These are phyloP conservation scores for Phytophthora europaea DNA, from an alignment of 352 stramenopile species.

Conservation along the genomic window DNA sequence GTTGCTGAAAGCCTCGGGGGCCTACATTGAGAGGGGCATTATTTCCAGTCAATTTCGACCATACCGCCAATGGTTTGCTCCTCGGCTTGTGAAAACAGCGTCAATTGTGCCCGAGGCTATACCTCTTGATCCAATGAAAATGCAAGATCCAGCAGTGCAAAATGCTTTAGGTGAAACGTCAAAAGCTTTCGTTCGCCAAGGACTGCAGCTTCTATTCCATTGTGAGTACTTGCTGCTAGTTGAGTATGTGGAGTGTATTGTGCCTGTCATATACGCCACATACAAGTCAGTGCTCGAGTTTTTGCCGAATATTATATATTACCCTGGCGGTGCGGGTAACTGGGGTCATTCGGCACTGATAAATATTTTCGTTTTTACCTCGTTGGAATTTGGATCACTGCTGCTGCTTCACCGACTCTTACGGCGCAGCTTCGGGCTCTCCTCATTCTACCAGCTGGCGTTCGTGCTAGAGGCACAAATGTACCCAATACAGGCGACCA, in stretches of 20 bases:
- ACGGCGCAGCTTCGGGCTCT: neutral
- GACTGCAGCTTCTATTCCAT: slow-evolving; percentile 1
- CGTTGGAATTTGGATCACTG: neutral
- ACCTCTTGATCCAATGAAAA: neutral
- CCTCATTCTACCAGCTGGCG: neutral
- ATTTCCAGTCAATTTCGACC: neutral
- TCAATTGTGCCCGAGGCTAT: neutral
- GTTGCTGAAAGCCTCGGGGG: neutral
- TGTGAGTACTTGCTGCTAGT: slow-evolving; percentile 1
- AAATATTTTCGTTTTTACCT: neutral
- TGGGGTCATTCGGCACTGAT: neutral
- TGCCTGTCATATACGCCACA: neutral
- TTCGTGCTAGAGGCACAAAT: slow-evolving; percentile 6
- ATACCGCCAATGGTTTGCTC: neutral
- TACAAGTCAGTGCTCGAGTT: neutral
- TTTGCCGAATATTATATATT: neutral
- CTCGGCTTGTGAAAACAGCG: neutral
- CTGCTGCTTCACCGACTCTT: neutral
- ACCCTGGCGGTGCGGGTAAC: neutral
- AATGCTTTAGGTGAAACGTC: neutral
- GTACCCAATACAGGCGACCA: neutral
- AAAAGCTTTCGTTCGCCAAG: neutral
- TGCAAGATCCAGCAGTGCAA: neutral
- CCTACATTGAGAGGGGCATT: neutral
- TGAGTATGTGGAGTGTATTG: slow-evolving; percentile 7